Conservation (phyloP, 2,329 filamentous ascomycete genomes). For the Colletotrichum coccodes region DNA sequence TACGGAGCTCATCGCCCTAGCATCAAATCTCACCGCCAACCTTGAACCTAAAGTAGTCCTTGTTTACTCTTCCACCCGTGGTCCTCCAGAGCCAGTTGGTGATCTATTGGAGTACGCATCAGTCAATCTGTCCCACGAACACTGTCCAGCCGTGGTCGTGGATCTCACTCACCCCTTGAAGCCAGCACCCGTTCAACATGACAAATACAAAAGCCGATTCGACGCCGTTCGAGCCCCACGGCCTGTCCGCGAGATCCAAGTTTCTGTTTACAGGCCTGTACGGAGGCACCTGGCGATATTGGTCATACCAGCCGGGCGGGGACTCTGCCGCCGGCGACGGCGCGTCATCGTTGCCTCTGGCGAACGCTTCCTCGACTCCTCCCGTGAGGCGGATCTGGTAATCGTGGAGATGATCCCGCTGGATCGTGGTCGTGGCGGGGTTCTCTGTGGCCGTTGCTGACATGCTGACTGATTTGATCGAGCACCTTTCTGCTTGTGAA, state of each 20-base stretch:
- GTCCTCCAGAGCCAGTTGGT: slow-evolving; percentile 27
- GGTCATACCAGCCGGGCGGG: slow-evolving; percentile 35
- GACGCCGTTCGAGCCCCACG: slow-evolving; percentile 31
- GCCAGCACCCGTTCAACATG: slow-evolving; percentile 39
- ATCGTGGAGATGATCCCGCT: slow-evolving; percentile 25
- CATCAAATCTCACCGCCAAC: slow-evolving; percentile 63
- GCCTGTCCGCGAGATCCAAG: slow-evolving; percentile 33
- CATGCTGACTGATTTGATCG: neutral
- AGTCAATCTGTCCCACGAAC: neutral
- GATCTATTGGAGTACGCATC: slow-evolving; percentile 2
- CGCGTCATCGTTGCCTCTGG: slow-evolving; percentile 19
- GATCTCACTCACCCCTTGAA: slow-evolving; percentile 20
- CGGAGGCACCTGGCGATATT: slow-evolving; percentile 37
- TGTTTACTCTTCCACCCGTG: slow-evolving; percentile 49
- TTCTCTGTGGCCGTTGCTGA: slow-evolving; percentile 25
- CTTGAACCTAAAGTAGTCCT: slow-evolving; percentile 59
- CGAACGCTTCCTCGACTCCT: slow-evolving; percentile 24
- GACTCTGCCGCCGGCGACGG: slow-evolving; percentile 20
- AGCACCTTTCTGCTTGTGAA: neutral
- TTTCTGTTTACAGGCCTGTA: slow-evolving; percentile 36
- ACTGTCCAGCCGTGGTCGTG: neutral
- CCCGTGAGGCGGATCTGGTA: slow-evolving; percentile 30
- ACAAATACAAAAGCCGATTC: slow-evolving; percentile 36
- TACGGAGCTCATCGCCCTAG: neutral
- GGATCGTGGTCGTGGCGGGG: slow-evolving; percentile 12